These are phyloP conservation scores for Gossypium thurberi DNA, from an alignment of 345 rosid genomes.

Conservation along the genomic window DNA sequence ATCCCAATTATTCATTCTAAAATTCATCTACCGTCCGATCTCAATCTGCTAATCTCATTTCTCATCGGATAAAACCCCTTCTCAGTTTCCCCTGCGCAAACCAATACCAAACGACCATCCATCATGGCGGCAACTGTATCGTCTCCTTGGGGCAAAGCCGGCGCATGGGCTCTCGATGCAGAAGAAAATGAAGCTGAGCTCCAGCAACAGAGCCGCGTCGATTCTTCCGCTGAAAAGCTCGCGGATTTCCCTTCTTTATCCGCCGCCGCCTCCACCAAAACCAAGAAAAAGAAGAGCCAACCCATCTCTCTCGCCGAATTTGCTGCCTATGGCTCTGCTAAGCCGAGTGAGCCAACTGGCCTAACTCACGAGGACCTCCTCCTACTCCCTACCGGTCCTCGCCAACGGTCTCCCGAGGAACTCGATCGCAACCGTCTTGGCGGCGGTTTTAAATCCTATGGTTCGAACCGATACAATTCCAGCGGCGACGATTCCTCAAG, in stretches of 20 bases:
- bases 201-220: constrained; percentile 13
- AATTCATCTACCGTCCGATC: constrained; percentile 42
- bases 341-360: constrained; percentile 29
- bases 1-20: too few relatives aligned
- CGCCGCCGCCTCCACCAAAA: constrained; percentile 61
- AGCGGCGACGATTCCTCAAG: not conserved
- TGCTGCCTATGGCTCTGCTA: constrained; percentile 25
- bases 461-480: not conserved
- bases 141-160: constrained; percentile 95
- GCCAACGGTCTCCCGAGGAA: constrained; percentile 79
- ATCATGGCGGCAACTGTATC: constrained; percentile 78
- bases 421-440: constrained; percentile 74
- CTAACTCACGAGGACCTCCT: constrained; percentile 53
- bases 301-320: constrained; percentile 65
- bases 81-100: constrained; percentile 32
- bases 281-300: constrained; percentile 74
- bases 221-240: constrained; percentile 21
- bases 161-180: constrained; percentile 93
- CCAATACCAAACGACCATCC: not conserved
- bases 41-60: not conserved
- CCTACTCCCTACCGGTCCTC: constrained; percentile 81
- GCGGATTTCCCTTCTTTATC: constrained; percentile 64
- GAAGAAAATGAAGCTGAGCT: constrained; percentile 78
- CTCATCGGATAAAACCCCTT: constrained; percentile 16
- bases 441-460: constrained; percentile 62